These are phyloP conservation scores for Trichophyton benhamiae DNA, from an alignment of 2,329 filamentous ascomycete species.

Conservation along the genomic window DNA sequence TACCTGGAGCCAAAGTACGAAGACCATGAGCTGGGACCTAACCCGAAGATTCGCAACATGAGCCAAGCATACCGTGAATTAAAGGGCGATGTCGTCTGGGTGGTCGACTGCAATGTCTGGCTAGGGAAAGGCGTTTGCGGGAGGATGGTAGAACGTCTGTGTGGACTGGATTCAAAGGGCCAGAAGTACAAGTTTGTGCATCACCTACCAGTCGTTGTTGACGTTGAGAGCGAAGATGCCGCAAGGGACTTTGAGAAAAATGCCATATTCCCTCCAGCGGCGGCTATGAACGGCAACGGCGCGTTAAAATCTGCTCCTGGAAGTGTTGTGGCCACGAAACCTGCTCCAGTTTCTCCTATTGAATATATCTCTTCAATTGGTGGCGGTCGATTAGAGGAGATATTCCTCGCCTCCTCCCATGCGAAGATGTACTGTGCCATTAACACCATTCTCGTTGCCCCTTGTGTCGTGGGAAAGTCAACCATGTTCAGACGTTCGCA, in stretches of 20 bases:
- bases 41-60: constrained; percentile 97
- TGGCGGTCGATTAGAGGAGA: constrained; percentile 80
- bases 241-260: constrained; percentile 18
- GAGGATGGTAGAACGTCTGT: constrained; percentile 78
- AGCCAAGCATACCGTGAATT: constrained; percentile 85
- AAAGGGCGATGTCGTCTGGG: constrained; percentile 79
- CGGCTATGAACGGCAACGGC: constrained; percentile 1
- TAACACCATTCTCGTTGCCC: constrained; percentile 80
- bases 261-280: neutral
- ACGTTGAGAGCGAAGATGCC: constrained; percentile 38
- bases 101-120: constrained; percentile 96
- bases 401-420: constrained; percentile 87
- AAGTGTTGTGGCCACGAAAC: neutral
- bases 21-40: constrained; percentile 61
- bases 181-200: constrained; percentile 79
- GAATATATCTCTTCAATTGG: constrained; percentile 33
- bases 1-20: constrained; percentile 67
- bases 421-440: constrained; percentile 98
- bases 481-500: constrained; percentile 97
- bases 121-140: constrained; percentile 64
- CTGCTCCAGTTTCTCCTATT: neutral
- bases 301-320: neutral
- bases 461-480: constrained; percentile 91
- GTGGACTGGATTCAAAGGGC: constrained; percentile 47
- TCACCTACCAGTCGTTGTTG: constrained; percentile 80